Evolutionary conservation across 2,329 filamentous ascomycete genomes (phyloP).

Genomic region (Fusarium ambrosium): DNA sequence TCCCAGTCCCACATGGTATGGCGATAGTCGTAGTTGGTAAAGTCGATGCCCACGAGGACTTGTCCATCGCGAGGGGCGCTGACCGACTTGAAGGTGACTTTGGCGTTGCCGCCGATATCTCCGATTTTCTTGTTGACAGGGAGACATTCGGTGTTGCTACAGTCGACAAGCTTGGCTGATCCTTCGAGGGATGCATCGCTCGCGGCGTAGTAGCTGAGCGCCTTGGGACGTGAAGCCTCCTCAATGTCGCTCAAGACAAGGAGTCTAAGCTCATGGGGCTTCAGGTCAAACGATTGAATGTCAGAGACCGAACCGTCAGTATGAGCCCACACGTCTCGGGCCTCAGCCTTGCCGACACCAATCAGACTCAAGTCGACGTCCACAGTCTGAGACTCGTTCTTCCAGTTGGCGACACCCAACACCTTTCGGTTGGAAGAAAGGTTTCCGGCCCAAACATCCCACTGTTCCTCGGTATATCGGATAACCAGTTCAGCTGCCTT

Average conservation of each 20-base stretch:
- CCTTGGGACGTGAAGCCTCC: conserved; percentile 33
- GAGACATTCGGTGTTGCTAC: conserved; percentile 55
- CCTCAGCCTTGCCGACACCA: conserved; percentile 56
- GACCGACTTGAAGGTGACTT: conserved; percentile 53
- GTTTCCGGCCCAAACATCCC: conserved; percentile 65
- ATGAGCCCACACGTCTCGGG: conserved; percentile 57
- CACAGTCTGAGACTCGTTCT: conserved; percentile 57
- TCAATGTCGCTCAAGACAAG: conserved; percentile 55
- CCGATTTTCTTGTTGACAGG: conserved; percentile 60
- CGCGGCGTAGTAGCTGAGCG: conserved; percentile 56
- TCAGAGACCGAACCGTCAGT: conserved; percentile 52
- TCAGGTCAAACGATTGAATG: conserved; percentile 50
- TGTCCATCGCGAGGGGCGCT: conserved; percentile 47
- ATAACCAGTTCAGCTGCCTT: conserved; percentile 64
- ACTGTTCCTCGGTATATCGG: conserved; percentile 62
- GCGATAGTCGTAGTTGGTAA: conserved; percentile 66
- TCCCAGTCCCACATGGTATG: conserved; percentile 59
- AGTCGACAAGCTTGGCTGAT: conserved; percentile 51
- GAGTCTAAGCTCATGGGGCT: conserved; percentile 56
- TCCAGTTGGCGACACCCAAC: conserved; percentile 65
- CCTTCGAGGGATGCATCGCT: conserved; percentile 54
- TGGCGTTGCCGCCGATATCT: conserved; percentile 51
- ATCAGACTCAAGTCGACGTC: conserved; percentile 57
- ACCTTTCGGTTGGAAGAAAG: conserved; percentile 60
- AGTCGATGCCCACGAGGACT: conserved; percentile 62